Conservation (phyloP, 2,329 filamentous ascomycete genomes). For the Penicillium sp. region DNA sequence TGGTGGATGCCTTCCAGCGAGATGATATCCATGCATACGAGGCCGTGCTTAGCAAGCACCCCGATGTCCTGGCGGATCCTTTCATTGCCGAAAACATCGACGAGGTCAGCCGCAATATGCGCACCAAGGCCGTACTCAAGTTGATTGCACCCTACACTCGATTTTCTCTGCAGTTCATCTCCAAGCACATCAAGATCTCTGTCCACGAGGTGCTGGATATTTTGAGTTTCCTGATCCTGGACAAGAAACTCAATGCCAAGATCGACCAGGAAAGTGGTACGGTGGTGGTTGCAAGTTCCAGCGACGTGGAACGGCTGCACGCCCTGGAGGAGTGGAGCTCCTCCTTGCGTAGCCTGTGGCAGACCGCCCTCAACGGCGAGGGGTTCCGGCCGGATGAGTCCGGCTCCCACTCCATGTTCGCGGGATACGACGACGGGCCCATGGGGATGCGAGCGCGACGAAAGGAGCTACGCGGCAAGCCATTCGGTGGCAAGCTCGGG, state of each 20-base stretch:
- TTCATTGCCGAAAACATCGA: constrained; percentile 99
- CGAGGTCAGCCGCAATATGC: constrained; percentile 96
- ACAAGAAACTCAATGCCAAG: constrained; percentile 79
- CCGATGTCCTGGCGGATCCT: constrained; percentile 82
- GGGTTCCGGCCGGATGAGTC: constrained; percentile 54
- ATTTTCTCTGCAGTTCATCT: constrained; percentile 85
- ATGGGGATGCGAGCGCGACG: constrained; percentile 27
- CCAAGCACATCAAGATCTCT: constrained; percentile 80
- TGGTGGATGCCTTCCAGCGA: constrained; percentile 93
- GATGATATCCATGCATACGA: constrained; percentile 94
- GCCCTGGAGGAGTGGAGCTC: constrained; percentile 71
- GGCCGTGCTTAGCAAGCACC: constrained; percentile 79
- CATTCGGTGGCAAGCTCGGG: constrained; percentile 2
- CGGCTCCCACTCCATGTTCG: constrained; percentile 26
- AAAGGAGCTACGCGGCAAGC: constrained; percentile 28
- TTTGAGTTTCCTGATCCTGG: constrained; percentile 87
- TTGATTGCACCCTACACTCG: constrained; percentile 92
- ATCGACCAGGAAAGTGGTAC: constrained; percentile 86
- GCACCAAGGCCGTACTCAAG: constrained; percentile 90
- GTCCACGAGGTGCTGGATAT: constrained; percentile 90
- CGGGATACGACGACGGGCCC: constrained; percentile 31
- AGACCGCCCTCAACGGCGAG: constrained; percentile 70
- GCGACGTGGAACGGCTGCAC: constrained; percentile 66
- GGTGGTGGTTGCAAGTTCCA: constrained; percentile 73
- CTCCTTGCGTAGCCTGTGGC: constrained; percentile 68